These are phyloP conservation scores for Citrus cavaleriei DNA, from an alignment of 345 rosid genomes.

Conservation along the genomic window DNA sequence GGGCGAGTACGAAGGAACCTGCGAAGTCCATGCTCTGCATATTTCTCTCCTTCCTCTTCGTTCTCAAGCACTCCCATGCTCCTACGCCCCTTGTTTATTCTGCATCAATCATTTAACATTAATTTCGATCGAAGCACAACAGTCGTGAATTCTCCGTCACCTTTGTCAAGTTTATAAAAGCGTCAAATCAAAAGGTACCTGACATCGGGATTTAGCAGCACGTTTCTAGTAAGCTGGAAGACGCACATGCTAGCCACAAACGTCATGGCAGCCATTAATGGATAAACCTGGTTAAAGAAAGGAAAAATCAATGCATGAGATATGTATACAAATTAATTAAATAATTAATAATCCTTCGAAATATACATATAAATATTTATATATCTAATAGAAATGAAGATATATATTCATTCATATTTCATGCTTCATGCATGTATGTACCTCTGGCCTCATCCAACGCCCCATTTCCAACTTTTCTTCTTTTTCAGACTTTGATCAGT, in stretches of 20 bases:
- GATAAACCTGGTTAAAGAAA: conserved; percentile 46
- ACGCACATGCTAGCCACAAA: conserved; percentile 55
- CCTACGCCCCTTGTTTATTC: conserved; percentile 51
- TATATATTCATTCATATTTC: too few species aligned
- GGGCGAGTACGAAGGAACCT: conserved; percentile 63
- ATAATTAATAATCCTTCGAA: neutral
- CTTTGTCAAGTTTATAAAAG: too few species aligned
- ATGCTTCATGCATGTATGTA: conserved; percentile 3
- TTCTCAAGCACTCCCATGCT: conserved; percentile 55
- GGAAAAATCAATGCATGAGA: neutral
- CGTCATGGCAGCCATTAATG: conserved; percentile 75
- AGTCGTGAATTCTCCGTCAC: too few species aligned
- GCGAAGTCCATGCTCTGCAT: conserved; percentile 62
- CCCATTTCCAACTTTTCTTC: conserved; percentile 36
- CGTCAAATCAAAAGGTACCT: conserved; percentile 29
- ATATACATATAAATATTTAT: too few species aligned
- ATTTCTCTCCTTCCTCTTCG: conserved; percentile 60
- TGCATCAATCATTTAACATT: conserved; percentile 2
- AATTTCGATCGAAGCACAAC: too few species aligned
- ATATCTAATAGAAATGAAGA: neutral
- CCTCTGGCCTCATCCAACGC: conserved; percentile 80
- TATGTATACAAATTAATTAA: too few species aligned
- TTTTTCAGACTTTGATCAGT: neutral
- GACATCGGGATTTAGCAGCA: conserved; percentile 62
- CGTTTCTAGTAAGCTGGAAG: conserved; percentile 67